Conservation (phyloP, 2,329 filamentous ascomycete species). For the Exophiala alcalophila region DNA sequence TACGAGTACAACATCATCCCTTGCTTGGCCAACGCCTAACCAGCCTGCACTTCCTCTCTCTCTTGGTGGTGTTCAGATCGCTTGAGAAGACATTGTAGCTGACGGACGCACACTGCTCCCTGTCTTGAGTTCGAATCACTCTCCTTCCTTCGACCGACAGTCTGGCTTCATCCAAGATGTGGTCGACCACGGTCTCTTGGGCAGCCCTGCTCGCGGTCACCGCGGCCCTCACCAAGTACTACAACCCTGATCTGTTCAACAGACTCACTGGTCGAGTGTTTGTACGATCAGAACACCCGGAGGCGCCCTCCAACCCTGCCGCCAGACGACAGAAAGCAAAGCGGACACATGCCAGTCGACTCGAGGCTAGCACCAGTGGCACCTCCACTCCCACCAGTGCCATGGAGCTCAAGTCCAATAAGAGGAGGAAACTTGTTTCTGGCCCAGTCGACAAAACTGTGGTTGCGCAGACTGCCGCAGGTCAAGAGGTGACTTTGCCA, state of each 20-base stretch:
- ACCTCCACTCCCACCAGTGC: conserved; percentile 21
- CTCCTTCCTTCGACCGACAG: background rate
- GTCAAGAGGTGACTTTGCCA: conserved; percentile 28
- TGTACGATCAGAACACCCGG: conserved; percentile 5
- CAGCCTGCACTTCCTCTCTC: background rate
- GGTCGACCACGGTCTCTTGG: conserved; percentile 23
- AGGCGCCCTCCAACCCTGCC: conserved; percentile 9
- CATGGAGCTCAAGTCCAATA: conserved; percentile 30
- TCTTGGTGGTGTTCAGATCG: background rate
- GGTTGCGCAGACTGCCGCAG: conserved; percentile 32
- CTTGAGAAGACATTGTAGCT: background rate
- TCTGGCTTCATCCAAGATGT: conserved; percentile 22
- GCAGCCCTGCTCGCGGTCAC: conserved; percentile 20
- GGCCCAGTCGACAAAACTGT: conserved; percentile 35
- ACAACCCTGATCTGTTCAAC: conserved; percentile 23
- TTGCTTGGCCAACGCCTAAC: conserved; percentile 20
- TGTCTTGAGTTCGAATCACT: background rate
- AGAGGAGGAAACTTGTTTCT: conserved; percentile 41
- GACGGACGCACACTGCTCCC: background rate
- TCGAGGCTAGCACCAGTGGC: conserved; percentile 20
- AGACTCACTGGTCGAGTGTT: conserved; percentile 15
- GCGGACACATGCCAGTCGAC: conserved; percentile 19
- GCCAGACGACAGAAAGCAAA: conserved; percentile 25
- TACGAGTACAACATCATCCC: conserved; percentile 11
- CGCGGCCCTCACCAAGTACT: conserved; percentile 23